Conservation (phyloP, 306 rosid species). For the Hippophae gyantsensis region DNA sequence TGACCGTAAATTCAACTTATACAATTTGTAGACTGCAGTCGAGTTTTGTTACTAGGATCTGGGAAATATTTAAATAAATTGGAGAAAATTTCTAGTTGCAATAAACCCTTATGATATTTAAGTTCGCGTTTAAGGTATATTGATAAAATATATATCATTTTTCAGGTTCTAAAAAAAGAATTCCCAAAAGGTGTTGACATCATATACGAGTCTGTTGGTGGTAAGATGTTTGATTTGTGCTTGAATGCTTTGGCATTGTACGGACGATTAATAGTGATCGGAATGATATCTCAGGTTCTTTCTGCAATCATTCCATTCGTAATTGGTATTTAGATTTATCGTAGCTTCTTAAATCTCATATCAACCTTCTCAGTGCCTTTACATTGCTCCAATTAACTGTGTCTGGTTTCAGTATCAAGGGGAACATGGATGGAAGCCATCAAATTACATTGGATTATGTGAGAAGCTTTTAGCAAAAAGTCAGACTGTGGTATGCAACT, state of each 20-base stretch:
- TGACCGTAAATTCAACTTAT: neutral
- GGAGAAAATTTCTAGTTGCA: conserved; percentile 1
- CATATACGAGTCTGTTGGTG: conserved; percentile 94
- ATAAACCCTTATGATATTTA: neutral
- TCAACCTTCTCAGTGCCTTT: conserved; percentile 6
- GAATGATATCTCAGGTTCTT: conserved; percentile 95
- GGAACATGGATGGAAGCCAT: conserved; percentile 85
- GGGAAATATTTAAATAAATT: neutral
- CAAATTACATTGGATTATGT: conserved; percentile 76
- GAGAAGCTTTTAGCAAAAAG: conserved; percentile 83
- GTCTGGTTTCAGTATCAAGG: conserved; percentile 79
- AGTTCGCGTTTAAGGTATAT: neutral
- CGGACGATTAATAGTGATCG: conserved; percentile 79
- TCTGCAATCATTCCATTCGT: conserved; percentile 4
- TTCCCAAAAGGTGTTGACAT: conserved; percentile 74
- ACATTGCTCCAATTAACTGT: neutral
- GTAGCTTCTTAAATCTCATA: conserved; percentile 2
- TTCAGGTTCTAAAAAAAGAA: conserved; percentile 67
- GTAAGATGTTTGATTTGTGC: conserved; percentile 81
- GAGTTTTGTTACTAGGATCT: conserved; percentile 1
- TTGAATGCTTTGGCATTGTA: conserved; percentile 72
- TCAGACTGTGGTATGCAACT: conserved; percentile 80
- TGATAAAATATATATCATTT: conserved; percentile 6
- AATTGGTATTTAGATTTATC: neutral
- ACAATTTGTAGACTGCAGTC: too few species aligned